Percentiles rank a stretch among this genome's conserved stretches.
Evolutionary conservation across 73 alveolate species (phyloP).

Genomic region (Paramecium sonneborni): DNA sequence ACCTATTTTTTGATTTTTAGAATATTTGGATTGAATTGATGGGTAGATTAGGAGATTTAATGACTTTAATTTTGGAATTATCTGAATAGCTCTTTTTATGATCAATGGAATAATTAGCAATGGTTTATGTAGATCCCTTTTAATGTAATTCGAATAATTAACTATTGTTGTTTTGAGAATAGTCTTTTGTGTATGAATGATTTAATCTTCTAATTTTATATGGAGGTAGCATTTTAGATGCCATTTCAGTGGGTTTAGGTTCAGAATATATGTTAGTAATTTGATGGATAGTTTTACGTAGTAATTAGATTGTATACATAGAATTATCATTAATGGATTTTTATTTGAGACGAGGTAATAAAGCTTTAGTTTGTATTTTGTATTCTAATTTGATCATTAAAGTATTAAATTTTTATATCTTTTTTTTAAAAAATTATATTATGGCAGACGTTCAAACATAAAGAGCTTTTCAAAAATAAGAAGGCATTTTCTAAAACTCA

Average conservation of each 20-base stretch:
- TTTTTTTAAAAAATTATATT: conserved; percentile 15
- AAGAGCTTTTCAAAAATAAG: conserved; percentile 89
- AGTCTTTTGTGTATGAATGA: background rate
- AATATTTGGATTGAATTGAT: background rate
- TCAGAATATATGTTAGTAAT: background rate
- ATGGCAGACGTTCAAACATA: conserved; percentile 77
- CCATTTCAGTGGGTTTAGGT: background rate
- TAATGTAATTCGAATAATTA: background rate
- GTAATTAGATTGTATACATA: background rate
- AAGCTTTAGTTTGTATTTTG: background rate
- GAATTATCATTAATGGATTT: background rate
- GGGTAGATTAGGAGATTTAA: background rate
- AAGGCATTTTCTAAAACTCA: conserved; percentile 85
- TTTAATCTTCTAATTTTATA: background rate
- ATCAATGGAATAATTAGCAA: background rate
- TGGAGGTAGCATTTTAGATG: background rate
- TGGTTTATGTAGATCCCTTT: background rate
- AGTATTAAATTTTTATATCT: conserved; percentile 14
- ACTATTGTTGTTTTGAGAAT: background rate
- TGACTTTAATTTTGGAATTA: background rate
- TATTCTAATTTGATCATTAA: conserved; percentile 12
- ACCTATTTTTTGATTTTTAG: background rate
- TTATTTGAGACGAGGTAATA: background rate
- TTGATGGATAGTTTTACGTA: background rate
- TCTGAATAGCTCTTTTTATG: background rate